Evolutionary conservation across 805 yeast species (phyloP), one percentile per base, ranked within the genome.

Genomic region (Wickerhamomyces kurtzmanii): DNA sequence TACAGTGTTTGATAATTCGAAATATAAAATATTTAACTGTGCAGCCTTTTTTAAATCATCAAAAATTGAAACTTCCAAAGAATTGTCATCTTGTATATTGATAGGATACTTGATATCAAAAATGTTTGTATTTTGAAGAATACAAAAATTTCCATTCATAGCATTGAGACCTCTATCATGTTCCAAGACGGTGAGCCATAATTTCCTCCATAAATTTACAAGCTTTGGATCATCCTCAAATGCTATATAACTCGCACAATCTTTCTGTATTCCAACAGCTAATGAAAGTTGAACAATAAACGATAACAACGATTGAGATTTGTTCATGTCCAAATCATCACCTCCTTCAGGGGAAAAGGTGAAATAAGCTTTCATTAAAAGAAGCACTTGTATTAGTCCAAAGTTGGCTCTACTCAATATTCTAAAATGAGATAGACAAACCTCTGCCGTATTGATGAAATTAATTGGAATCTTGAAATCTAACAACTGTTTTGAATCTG

Each of bases 351-450:
- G 25, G 16, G 13, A 23, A 15, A 15, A 17, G 11, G 15, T 23
- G 12, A 5, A 15, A 23, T 23, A 23, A 15, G 8, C 15, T 15
- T 19, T 23, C 12, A 23, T 6, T 11, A 23, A 23, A 5, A 23
- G 4, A 6, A 23, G 8, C 3, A 19, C 25, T 15, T 23, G 25
- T 23, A 71, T 35, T 5, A 65, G 44, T 0, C 56, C 42, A 20
- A 69, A 34, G 24, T 58, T 59, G 5, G 64, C 45, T 29, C 49
- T 44, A 22, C 65, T 42, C 30, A 57, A 42, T 4, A 65, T 30
- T 22, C 60, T 56, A 38, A 68, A 66, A 17, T 56, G 59, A 7
- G 60, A 57, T 5, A 64, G 40, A 26, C 65, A 57, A 5, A 48
- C 28, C 21, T 57, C 47, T 0, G 74, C 65, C 7, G 54, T 40